These are phyloP conservation scores for Rhizopogon vesiculosus DNA, from an alignment of 768 basidiomycete species.

Conservation along the genomic window DNA sequence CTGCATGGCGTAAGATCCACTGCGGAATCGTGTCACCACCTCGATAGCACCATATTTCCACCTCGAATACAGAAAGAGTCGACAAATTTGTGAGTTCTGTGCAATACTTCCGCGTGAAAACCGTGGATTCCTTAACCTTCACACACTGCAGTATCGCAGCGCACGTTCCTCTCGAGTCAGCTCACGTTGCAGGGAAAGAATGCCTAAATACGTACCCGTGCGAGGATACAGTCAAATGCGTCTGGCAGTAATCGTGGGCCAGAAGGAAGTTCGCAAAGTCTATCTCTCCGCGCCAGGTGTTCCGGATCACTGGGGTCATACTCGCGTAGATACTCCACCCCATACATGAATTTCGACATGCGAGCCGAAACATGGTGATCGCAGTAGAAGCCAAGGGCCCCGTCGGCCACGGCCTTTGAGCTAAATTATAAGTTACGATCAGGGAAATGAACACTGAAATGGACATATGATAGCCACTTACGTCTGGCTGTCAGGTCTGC, in stretches of 20 bases:
- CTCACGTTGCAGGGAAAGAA: neutral
- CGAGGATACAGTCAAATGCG: conserved; percentile 78
- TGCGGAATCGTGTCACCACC: conserved; percentile 67
- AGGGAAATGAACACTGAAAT: conserved; percentile 2
- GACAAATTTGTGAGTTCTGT: conserved; percentile 75
- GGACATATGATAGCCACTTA: conserved; percentile 26
- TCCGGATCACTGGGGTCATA: conserved; percentile 62
- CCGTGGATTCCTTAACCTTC: conserved; percentile 77
- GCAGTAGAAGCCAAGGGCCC: conserved; percentile 80
- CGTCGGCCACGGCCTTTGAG: conserved; percentile 82
- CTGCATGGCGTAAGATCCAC: conserved; percentile 64
- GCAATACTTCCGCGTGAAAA: conserved; percentile 78
- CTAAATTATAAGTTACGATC: conserved; percentile 30
- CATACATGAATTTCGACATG: conserved; percentile 79
- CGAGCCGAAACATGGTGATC: conserved; percentile 82
- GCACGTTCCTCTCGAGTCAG: conserved; percentile 6
- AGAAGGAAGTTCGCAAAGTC: conserved; percentile 70
- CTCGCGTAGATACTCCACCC: conserved; percentile 73
- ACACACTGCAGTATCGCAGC: conserved; percentile 38
- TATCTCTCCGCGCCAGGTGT: conserved; percentile 57
- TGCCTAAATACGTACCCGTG: conserved; percentile 42
- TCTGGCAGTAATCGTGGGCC: conserved; percentile 76
- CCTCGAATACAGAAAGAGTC: conserved; percentile 76
- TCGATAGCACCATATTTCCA: conserved; percentile 81
- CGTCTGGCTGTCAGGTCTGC: conserved; percentile 78